Conservation (phyloP, 805 yeast genomes). For the Kluyveromyces starmeri region DNA sequence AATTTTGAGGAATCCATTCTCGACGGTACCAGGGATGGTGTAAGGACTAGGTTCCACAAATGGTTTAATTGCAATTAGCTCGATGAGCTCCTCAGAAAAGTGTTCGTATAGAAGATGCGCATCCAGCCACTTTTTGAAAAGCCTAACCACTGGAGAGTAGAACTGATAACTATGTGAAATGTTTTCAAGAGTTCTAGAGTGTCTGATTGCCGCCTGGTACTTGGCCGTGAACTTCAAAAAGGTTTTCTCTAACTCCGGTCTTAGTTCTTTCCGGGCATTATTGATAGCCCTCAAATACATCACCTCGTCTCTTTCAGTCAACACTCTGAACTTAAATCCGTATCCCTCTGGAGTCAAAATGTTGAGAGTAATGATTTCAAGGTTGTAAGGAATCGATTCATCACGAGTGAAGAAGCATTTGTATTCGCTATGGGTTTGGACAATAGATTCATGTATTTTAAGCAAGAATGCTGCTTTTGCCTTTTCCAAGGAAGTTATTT, state of each 20-base stretch:
- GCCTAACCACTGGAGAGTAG: conserved; percentile 70
- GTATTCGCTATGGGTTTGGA: conserved; percentile 42
- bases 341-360: conserved; percentile 82
- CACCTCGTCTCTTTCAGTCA: conserved; percentile 77
- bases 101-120: conserved; percentile 67
- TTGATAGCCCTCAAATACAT: conserved; percentile 64
- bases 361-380: conserved; percentile 47
- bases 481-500: conserved; percentile 71
- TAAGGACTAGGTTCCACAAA: conserved; percentile 88
- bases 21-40: conserved; percentile 67
- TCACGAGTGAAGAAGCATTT: conserved; percentile 58
- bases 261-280: conserved; percentile 52
- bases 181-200: conserved; percentile 68
- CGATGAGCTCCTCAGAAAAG: conserved; percentile 70
- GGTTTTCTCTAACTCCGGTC: conserved; percentile 48
- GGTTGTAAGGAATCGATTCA: conserved; percentile 55
- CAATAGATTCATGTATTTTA: conserved; percentile 46
- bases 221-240: conserved; percentile 55
- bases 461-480: conserved; percentile 85
- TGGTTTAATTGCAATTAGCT: conserved; percentile 71
- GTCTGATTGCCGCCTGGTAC: conserved; percentile 63
- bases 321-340: conserved; percentile 69
- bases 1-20: conserved; percentile 71
- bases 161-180: conserved; percentile 63
- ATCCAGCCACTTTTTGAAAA: conserved; percentile 86